Base-by-base conservation (phyloP, 805 yeast species). In the Candida pseudofarinosa region DNA sequence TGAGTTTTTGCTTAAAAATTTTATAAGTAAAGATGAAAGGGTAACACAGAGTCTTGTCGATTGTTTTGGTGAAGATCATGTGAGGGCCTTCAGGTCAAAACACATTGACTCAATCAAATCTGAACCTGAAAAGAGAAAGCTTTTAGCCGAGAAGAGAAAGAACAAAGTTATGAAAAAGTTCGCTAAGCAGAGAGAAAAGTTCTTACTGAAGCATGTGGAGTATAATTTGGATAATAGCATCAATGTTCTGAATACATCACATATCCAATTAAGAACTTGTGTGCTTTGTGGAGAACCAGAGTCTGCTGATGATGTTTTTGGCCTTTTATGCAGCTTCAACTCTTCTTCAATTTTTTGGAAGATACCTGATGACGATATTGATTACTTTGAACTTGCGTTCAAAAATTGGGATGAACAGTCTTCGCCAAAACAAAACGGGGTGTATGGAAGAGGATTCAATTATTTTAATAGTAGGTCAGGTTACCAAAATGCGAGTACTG, bases 71-170 rank as follows among this genome's bases (percentile, higher is more conserved):
- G 70, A 70, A 43, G 72, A 67, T 1, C 73, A 74, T 46, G 71
- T 83, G 10, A 65, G 69, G 8, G 59, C 66, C 1, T 83, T 74
- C 57, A 76, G 75, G 51, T 63, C 68, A 34, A 69, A 76, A 12
- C 76, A 74, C 46, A 55, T 55, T 2, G 58, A 55, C 3, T 41
- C 45, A 5, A 55, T 67, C 33, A 87, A 81, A 55, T 73, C 81
- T 5, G 81, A 78, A 44, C 54, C 68, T 30, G 87, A 81, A 33
- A 72, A 75, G 38, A 72, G 69, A 44, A 80, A 73, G 56, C 62
- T 82, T 46, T 42, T 76, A n/a, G 86, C 87, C 2, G 73, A 79
- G 44, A 75, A 76, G 47, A 71, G 88, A 42, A 85, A 80, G 54
- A 76, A 75, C 35, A 82, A 75, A 51, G 71, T 85, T 7, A 56